Evolutionary conservation across 805 yeast genomes (phyloP).

Genomic region (Starmerella sirachaensis): DNA sequence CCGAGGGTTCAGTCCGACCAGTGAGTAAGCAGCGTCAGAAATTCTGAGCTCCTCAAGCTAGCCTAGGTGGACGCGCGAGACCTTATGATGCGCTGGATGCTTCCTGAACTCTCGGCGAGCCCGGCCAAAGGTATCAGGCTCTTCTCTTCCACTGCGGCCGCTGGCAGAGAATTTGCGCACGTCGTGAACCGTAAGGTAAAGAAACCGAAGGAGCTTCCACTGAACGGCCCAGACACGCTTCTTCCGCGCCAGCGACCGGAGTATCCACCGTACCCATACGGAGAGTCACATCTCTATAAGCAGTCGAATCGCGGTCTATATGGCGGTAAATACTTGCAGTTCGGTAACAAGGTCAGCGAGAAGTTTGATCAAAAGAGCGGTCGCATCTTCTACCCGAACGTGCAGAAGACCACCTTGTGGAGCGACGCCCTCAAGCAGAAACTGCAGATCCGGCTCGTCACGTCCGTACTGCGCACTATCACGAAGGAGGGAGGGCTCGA

Average conservation of each 20-base stretch:
- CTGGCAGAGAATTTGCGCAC: conserved; percentile 22
- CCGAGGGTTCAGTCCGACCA: too few species aligned
- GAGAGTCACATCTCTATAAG: conserved; percentile 65
- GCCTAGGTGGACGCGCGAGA: too few species aligned
- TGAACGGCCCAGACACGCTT: conserved; percentile 37
- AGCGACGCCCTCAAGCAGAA: conserved; percentile 58
- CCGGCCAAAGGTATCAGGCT: not conserved
- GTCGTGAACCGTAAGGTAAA: conserved; percentile 24
- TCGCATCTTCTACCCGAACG: conserved; percentile 71
- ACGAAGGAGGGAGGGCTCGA: conserved; percentile 94
- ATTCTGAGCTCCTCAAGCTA: too few species aligned
- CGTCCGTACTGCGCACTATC: conserved; percentile 75
- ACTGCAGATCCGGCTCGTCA: conserved; percentile 51
- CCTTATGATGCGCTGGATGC: too few species aligned
- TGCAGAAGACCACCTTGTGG: conserved; percentile 65
- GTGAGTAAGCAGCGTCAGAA: too few species aligned
- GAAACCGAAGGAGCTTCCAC: conserved; percentile 28
- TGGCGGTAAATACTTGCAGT: conserved; percentile 74
- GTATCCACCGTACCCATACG: conserved; percentile 64
- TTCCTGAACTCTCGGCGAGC: too few species aligned
- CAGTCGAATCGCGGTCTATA: conserved; percentile 78
- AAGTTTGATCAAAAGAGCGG: conserved; percentile 53
- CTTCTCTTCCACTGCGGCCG: conserved; percentile 16
- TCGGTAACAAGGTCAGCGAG: conserved; percentile 71
- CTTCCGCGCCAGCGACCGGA: conserved; percentile 33